These are phyloP conservation scores for Acacia melanoxylon DNA, from an alignment of 306 rosid species.

Conservation along the genomic window DNA sequence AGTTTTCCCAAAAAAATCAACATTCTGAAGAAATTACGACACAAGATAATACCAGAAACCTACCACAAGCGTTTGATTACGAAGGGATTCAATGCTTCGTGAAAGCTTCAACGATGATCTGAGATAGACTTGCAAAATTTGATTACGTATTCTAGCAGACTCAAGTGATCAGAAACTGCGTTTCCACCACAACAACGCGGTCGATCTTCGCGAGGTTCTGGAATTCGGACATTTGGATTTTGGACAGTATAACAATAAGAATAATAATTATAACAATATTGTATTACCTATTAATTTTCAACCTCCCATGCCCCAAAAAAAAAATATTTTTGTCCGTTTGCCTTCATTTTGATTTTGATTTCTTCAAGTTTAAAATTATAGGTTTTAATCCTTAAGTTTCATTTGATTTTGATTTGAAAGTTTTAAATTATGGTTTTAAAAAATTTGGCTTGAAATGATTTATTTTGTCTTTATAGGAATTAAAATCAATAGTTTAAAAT, in stretches of 20 bases:
- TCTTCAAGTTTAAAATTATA: no score
- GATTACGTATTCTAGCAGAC: neutral
- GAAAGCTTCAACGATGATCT: neutral
- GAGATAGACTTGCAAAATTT: constrained; percentile 4
- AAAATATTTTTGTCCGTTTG: no score
- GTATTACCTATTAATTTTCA: no score
- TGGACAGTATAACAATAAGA: neutral
- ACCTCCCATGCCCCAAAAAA: no score
- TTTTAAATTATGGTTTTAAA: no score
- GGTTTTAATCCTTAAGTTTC: no score
- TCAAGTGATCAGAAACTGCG: constrained; percentile 11
- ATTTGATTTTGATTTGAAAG: no score
- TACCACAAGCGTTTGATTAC: neutral
- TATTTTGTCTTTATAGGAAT: no score
- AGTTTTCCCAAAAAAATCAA: neutral
- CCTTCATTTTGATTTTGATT: no score
- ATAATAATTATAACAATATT: neutral
- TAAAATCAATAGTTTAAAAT: no score
- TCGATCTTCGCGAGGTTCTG: neutral
- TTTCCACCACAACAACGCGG: neutral
- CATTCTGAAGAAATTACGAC: neutral
- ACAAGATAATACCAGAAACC: neutral
- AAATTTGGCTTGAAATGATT: no score
- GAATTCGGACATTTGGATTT: no score
- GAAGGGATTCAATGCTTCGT: neutral